Base-by-base conservation (phyloP, 352 stramenopile genomes). In the Pythium guiyangense region DNA sequence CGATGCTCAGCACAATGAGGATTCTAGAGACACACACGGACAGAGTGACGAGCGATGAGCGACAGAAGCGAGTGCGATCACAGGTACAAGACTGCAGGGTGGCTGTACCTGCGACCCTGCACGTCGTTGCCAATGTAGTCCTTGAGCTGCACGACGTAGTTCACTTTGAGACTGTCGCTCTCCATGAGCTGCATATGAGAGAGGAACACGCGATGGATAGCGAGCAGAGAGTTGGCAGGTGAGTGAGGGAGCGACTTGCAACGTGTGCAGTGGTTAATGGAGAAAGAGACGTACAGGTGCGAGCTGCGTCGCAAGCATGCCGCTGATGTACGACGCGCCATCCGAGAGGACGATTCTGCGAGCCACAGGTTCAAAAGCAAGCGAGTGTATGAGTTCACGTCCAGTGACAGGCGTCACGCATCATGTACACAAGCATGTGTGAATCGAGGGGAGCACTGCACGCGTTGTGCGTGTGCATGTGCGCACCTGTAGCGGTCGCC, bases 271-370 rank as follows among this genome's bases (percentile, higher is more conserved):
- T n/a, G n/a, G 18, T 22, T 18, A 26, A 27, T 14, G 4, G n/a
- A 25, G 15, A 31, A 8, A 12, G 14, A 35, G 11, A 70, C 70
- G 43, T 71, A 94, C 85, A 48, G 79, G 70, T 15, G 81, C 79
- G 39, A 94, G 58, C 63, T 94, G 85, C 43, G 83, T 92, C 14
- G 85, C 84, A n/a, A 94, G 70, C 85, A 94, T 94, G 53, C 85
- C 85, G 61, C 85, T 94, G 58, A 94, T 92, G 67, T 86, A 94
- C 40, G 68, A 83, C 20, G 69, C 65, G 37, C 85, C 85, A 25
- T 94, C 85, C 43, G 85, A 94, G 42, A 94, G 69, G 58, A 94
- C 76, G 52, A 94, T 77, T 27, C 81, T 86, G 27, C 9, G 14
- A 29, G 45, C 17, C 22, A 49, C 22, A 40, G 17, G 17, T 3